These are phyloP conservation scores for Cardamine resedifolia DNA, from an alignment of 345 rosid species.

Conservation along the genomic window DNA sequence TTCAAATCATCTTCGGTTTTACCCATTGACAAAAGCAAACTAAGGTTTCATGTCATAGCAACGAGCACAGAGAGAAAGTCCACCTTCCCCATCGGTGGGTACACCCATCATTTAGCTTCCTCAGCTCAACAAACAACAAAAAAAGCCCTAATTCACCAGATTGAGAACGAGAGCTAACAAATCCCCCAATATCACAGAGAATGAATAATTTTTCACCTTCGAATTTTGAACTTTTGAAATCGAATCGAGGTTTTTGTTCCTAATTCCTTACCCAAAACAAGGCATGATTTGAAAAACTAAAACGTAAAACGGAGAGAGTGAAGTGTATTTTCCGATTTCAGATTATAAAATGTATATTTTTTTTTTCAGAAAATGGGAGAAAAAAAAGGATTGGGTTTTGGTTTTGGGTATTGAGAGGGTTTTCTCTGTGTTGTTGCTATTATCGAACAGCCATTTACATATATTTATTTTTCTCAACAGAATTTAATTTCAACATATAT, in stretches of 20 bases:
- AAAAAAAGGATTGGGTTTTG: constrained; percentile 5
- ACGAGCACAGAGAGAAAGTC: background rate
- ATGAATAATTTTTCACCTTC: background rate
- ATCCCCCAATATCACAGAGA: background rate
- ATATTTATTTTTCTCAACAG: background rate
- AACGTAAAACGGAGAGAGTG: constrained; percentile 26
- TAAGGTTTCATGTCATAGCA: constrained; percentile 25
- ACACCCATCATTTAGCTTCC: constrained; percentile 33
- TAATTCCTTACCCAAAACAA: background rate
- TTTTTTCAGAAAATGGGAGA: background rate
- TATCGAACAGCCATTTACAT: background rate
- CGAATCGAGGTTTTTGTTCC: constrained; percentile 21
- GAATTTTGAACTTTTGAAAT: constrained; percentile 11
- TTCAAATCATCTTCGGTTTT: constrained; percentile 64
- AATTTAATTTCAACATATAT: background rate
- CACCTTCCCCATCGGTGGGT: constrained; percentile 32
- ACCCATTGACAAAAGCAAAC: constrained; percentile 53
- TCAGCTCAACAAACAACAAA: constrained; percentile 30
- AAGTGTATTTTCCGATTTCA: constrained; percentile 27
- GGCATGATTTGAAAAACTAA: background rate
- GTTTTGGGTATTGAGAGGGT: background rate
- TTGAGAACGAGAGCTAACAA: constrained; percentile 18
- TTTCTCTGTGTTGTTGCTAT: background rate
- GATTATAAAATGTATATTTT: background rate
- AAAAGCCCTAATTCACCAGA: constrained; percentile 26